Percentiles rank a stretch among this genome's conserved stretches.
These are phyloP conservation scores for Musa beccarii DNA, from an alignment of 176 grass and related monocot genomes.

Conservation along the genomic window DNA sequence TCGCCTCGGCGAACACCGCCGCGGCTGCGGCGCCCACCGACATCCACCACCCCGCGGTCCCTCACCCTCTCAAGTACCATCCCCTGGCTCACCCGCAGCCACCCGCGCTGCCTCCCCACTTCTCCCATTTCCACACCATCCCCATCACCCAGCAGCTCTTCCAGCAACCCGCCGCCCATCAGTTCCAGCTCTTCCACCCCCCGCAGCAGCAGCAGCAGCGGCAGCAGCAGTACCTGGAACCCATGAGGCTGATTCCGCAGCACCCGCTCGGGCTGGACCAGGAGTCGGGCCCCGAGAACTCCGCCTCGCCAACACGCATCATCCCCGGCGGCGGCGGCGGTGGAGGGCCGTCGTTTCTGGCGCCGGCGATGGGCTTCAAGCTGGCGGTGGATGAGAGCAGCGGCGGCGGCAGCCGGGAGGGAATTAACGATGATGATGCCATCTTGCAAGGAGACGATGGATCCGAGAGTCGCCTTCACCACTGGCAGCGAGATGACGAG, in stretches of 20 bases:
- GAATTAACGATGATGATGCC: slow-evolving; percentile 52
- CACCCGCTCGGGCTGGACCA: slow-evolving; percentile 72
- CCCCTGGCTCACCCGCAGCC: slow-evolving; percentile 1
- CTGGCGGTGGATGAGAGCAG: slow-evolving; percentile 41
- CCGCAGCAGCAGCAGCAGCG: slow-evolving; percentile 19
- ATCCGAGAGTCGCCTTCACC: slow-evolving; percentile 44
- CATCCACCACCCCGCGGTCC: background rate
- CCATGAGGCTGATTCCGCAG: slow-evolving; percentile 24
- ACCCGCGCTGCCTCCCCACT: background rate
- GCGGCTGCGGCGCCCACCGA: background rate
- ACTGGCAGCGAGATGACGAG: slow-evolving; percentile 66
- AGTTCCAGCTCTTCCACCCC: slow-evolving; percentile 21
- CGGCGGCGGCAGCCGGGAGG: slow-evolving; percentile 53
- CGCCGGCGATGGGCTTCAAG: slow-evolving; percentile 77
- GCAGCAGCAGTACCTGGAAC: slow-evolving; percentile 30
- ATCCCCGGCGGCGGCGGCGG: slow-evolving; percentile 13
- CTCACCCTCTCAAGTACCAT: slow-evolving; percentile 17
- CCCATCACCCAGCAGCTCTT: slow-evolving; percentile 26
- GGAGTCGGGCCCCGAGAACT: slow-evolving; percentile 30
- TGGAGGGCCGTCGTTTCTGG: slow-evolving; percentile 39
- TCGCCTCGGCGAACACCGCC: background rate
- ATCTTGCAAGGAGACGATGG: slow-evolving; percentile 50
- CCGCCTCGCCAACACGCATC: slow-evolving; percentile 29
- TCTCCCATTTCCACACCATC: background rate
- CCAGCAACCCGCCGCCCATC: slow-evolving; percentile 7